These are phyloP conservation scores for button mushroom (Agaricus bisporus) DNA, from an alignment of 768 basidiomycete genomes.

Conservation along the genomic window DNA sequence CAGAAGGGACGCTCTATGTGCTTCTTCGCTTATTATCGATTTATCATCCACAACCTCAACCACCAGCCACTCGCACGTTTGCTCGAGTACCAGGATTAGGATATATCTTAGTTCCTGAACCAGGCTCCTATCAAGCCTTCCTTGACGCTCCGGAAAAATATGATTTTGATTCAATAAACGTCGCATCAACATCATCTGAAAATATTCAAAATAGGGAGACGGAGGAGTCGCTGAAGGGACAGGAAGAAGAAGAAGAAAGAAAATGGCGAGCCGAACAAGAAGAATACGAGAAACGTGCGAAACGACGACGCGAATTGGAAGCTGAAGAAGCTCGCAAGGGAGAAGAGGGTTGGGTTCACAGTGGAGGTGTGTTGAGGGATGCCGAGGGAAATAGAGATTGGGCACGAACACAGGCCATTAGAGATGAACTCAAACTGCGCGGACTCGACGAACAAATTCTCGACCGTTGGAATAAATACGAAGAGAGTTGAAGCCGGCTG, in stretches of 20 bases:
- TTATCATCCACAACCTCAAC: neutral
- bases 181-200: too few relatives aligned
- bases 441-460: conserved; percentile 33
- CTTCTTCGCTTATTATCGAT: conserved; percentile 1
- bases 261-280: neutral
- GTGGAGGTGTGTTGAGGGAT: conserved; percentile 51
- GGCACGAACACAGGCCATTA: conserved; percentile 41
- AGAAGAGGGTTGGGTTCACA: conserved; percentile 56
- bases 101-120: conserved; percentile 1
- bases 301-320: conserved; percentile 22
- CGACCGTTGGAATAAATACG: conserved; percentile 48
- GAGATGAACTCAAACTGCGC: conserved; percentile 38
- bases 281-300: neutral
- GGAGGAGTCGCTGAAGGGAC: neutral
- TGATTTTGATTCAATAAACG: too few relatives aligned
- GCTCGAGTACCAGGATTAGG: conserved; percentile 1
- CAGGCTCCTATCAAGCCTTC: neutral
- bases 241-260: neutral
- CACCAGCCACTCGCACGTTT: neutral
- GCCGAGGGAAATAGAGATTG: conserved; percentile 41
- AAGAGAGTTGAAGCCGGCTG: conserved; percentile 42
- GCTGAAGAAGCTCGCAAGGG: conserved; percentile 37
- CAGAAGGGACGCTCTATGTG: neutral
- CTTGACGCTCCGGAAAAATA: too few relatives aligned
- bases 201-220: too few relatives aligned